phyloP scores from a whole-genome alignment of 352 stramenopile genomes.

The Phytophthora megakarya region DNA sequence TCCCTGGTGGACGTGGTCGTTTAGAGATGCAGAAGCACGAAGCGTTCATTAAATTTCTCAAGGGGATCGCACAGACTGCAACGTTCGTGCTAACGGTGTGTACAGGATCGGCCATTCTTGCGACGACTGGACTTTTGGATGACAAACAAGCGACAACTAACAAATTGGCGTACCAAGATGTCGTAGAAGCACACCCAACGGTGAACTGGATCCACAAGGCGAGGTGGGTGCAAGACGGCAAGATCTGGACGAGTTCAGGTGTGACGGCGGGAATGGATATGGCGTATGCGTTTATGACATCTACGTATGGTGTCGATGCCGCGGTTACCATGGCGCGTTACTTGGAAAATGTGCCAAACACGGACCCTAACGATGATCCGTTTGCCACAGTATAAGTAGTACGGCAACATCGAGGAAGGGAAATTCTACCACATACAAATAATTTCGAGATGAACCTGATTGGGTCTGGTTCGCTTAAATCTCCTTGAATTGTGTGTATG shows the following conservation, averaged over 20 bases:
- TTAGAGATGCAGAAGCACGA: slow-evolving; percentile 41
- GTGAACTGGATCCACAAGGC: slow-evolving; percentile 62
- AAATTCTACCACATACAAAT: neutral
- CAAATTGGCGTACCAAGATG: slow-evolving; percentile 53
- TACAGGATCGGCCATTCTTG: slow-evolving; percentile 55
- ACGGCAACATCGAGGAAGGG: neutral
- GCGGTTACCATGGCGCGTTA: slow-evolving; percentile 40
- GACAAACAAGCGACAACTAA: slow-evolving; percentile 63
- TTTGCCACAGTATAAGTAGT: slow-evolving; percentile 36
- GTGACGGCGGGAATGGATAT: slow-evolving; percentile 72
- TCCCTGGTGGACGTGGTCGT: slow-evolving; percentile 44
- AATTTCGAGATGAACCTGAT: no score
- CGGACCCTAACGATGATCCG: slow-evolving; percentile 43
- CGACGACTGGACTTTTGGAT: slow-evolving; percentile 47
- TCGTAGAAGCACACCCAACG: slow-evolving; percentile 35
- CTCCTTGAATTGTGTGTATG: no score
- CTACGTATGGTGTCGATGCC: slow-evolving; percentile 29
- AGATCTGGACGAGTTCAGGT: slow-evolving; percentile 64
- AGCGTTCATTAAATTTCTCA: slow-evolving; percentile 49
- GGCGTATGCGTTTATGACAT: slow-evolving; percentile 50
- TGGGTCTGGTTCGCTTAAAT: no score
- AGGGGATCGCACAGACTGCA: slow-evolving; percentile 27
- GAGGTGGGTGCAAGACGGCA: slow-evolving; percentile 63
- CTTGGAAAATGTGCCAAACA: slow-evolving; percentile 51
- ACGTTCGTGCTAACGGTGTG: slow-evolving; percentile 59